These are phyloP conservation scores for Candida sanyaensis DNA, from an alignment of 1,139 yeast species.

Conservation along the genomic window DNA sequence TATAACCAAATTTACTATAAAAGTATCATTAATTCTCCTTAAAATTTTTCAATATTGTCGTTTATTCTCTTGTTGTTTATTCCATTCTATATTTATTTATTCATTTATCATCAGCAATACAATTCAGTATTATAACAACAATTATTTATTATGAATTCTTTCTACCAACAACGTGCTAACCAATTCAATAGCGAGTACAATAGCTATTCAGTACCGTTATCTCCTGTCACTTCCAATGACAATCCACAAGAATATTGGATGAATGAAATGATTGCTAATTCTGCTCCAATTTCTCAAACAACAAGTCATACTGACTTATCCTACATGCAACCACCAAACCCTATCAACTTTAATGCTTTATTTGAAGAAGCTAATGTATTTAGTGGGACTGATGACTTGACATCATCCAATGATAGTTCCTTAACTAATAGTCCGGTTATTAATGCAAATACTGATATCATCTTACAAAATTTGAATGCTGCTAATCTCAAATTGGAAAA, in stretches of 20 bases:
- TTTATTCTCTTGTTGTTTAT: too few species aligned
- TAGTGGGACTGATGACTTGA: conserved; percentile 5
- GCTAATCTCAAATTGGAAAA: conserved; percentile 15
- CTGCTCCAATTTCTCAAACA: conserved; percentile 17
- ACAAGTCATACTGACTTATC: conserved; percentile 18
- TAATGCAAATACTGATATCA: conserved; percentile 3
- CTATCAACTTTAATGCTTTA: conserved; percentile 5
- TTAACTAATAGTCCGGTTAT: conserved; percentile 12
- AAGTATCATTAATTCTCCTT: background rate
- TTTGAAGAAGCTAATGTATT: conserved; percentile 6
- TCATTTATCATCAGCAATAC: too few species aligned
- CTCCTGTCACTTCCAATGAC: conserved; percentile 15
- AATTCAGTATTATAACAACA: too few species aligned
- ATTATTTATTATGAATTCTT: background rate
- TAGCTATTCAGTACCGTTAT: conserved; percentile 16
- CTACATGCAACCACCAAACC: conserved; percentile 4
- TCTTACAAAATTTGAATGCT: conserved; percentile 4
- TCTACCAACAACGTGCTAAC: conserved; percentile 2
- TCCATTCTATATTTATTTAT: too few species aligned
- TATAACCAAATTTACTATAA: background rate
- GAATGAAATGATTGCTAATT: conserved; percentile 20
- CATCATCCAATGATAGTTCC: conserved; percentile 11
- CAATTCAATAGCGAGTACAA: conserved; percentile 6
- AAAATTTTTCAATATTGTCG: too few species aligned
- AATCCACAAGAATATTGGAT: conserved; percentile 20